phyloP scores from a whole-genome alignment of 1,284 basidiomycete species.

The Sporisorium graminicola region DNA sequence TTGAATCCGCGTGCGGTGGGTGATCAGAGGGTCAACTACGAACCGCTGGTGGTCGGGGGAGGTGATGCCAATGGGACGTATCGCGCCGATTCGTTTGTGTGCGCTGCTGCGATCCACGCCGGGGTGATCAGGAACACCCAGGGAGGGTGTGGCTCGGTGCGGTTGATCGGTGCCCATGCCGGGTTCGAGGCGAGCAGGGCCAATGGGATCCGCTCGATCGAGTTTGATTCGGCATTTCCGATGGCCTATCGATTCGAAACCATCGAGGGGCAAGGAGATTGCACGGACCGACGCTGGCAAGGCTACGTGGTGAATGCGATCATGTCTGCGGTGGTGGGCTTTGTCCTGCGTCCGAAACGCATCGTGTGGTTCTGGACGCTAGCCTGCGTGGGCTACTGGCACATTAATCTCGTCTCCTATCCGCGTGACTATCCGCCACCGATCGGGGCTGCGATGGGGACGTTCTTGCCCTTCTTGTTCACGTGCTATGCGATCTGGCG shows the following conservation, averaged over 20 bases:
- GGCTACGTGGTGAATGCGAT: conserved; percentile 60
- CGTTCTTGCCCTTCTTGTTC: conserved; percentile 84
- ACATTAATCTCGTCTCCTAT: conserved; percentile 83
- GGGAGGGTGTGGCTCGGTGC: conserved; percentile 83
- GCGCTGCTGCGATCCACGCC: conserved; percentile 82
- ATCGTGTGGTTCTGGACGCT: conserved; percentile 78
- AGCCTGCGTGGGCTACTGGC: conserved; percentile 88
- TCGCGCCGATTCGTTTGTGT: conserved; percentile 86
- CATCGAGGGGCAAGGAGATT: conserved; percentile 73
- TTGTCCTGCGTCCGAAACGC: conserved; percentile 80
- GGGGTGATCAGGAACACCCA: conserved; percentile 77
- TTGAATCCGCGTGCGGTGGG: conserved; percentile 84
- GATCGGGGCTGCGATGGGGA: conserved; percentile 78
- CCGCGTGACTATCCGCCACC: conserved; percentile 73
- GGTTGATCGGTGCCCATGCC: conserved; percentile 80
- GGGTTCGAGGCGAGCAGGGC: conserved; percentile 76
- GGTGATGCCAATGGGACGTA: conserved; percentile 73
- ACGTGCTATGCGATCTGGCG: conserved; percentile 85
- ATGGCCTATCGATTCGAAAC: conserved; percentile 73
- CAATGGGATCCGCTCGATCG: conserved; percentile 79
- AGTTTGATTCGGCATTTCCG: conserved; percentile 82
- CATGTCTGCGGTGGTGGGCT: conserved; percentile 78
- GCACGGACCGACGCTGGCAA: conserved; percentile 77
- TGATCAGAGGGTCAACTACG: conserved; percentile 76
- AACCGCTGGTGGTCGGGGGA: conserved; percentile 85